These are phyloP conservation scores for Lactarius trivialis DNA, from an alignment of 768 basidiomycete species.

Conservation along the genomic window DNA sequence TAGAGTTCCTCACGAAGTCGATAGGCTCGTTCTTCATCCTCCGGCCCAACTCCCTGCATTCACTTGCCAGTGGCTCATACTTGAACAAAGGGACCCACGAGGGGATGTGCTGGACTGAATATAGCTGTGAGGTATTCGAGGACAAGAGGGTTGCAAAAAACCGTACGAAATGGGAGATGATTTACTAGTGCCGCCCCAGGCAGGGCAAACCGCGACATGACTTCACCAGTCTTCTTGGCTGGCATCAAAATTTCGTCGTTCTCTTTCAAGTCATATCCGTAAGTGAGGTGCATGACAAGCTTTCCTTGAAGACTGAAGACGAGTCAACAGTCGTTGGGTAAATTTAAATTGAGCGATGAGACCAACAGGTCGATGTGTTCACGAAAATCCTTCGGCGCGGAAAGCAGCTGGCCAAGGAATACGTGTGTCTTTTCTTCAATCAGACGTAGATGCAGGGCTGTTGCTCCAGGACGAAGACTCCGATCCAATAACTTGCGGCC, in stretches of 20 bases:
- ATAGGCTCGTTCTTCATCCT: constrained; percentile 4
- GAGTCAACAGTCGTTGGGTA: not conserved
- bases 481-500: not conserved
- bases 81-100: constrained; percentile 5
- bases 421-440: not conserved
- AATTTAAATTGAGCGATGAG: not conserved
- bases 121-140: not conserved
- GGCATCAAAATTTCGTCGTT: not conserved
- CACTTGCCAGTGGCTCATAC: not conserved
- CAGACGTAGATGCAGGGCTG: not conserved
- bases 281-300: not conserved
- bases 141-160: not conserved
- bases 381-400: not conserved
- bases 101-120: not conserved
- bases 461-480: not conserved
- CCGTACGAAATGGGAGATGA: not conserved
- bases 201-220: not conserved
- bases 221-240: not conserved
- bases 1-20: constrained; percentile 5
- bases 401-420: not conserved
- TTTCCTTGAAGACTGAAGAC: not conserved
- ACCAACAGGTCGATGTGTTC: not conserved
- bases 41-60: not conserved
- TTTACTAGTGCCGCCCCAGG: not conserved
- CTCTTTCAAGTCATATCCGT: not conserved